Evolutionary conservation across 768 basidiomycete species (phyloP), one percentile per base, ranked within the genome.

Genomic region (Suillus brevipes): DNA sequence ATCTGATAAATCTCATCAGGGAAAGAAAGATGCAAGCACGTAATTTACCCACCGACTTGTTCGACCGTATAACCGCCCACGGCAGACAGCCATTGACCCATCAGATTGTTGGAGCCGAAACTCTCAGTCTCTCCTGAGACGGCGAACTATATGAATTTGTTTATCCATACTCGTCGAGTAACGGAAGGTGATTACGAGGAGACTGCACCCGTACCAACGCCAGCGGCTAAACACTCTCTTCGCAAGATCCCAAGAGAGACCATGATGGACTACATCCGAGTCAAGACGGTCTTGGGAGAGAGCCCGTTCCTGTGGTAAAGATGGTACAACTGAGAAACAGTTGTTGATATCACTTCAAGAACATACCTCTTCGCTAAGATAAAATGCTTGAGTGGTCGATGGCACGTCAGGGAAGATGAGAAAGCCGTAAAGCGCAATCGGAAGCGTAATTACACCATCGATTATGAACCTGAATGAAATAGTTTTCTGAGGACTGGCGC

Each of bases 391-490:
- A 3, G 88, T 90, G 0, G 85, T 87, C 18, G 82, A 78, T 1
- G 90, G 90, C 9, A 87, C 80, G 71, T 90, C 88, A 18, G 91
- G 92, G 72, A 92, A 92, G 40, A 89, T 79, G 36, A 89, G 69
- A 71, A 89, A 91, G 1, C 89, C 89, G 72, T 89, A 90, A 9
- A 89, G 69, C 1, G 89, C 89, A 66, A 91, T 87, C 0, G 89
- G 89, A 18, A 89, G 74, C 5, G 89, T 89, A 59, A 90, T 89
- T n/a, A 88, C 75, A 4, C 88, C 88, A 69, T 89, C 88, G 50
- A 89, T 84, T 65, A 90, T 85, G 72, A 90, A 89, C 20, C 85
- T 87, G 68, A 53, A 31, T 37, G 9, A 8, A 13, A 42, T 7
- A 31, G 42, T 70, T 58, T 18, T 43, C 10, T 59, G 20, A 43